Evolutionary conservation across 768 basidiomycete species (phyloP), one percentile per base, ranked within the genome.

Genomic region (Gloeostereum incarnatum): DNA sequence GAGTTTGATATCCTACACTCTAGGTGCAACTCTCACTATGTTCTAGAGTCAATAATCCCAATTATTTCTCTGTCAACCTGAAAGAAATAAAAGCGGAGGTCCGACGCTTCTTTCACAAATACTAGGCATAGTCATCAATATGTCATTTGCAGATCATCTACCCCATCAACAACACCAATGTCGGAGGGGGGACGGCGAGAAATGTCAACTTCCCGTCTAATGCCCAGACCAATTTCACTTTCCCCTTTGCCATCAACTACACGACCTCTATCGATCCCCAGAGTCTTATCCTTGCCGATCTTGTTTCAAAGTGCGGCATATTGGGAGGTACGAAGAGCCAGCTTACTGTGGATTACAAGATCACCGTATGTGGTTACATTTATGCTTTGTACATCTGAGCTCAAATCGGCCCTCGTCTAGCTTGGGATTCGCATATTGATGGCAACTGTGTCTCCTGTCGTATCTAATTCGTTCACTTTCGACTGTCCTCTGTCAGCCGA

Each of bases 211-310:
- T 81, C 48, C 49, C 66, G 7, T 64, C 82, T 9, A 60, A 75
- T 46, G 50, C 67, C 2, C 62, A 66, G 45, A 83, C 75, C 4
- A 78, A 73, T 44, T 74, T 87, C 61, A 78, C 75, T 0, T 84
- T 91, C 63, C 87, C 87, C 1, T 83, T 90, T 58, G 48, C 68
- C 4, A 62, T 91, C 30, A 59, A 62, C 31, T 91, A 88, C 60
- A 70, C 69, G 25, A 60, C 63, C 18, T 50, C 67, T 0, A 49
- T 61, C 30, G 71, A 85, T 42, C 78, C 84, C 6, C 62, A 61
- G 26, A 53, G 58, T 22, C 37, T 40, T 5, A 73, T 89, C 16
- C 61, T 90, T n/a, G 22, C 56, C 7, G 81, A 88, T 51, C 47
- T 91, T 18, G 71, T 67, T 2, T 46, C 48, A 6, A 82, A 77